A percentile compares a stretch with the other conserved stretches of the same genome.
phyloP scores from a whole-genome alignment of 148 eudicot species.

The Silene uniflora region DNA sequence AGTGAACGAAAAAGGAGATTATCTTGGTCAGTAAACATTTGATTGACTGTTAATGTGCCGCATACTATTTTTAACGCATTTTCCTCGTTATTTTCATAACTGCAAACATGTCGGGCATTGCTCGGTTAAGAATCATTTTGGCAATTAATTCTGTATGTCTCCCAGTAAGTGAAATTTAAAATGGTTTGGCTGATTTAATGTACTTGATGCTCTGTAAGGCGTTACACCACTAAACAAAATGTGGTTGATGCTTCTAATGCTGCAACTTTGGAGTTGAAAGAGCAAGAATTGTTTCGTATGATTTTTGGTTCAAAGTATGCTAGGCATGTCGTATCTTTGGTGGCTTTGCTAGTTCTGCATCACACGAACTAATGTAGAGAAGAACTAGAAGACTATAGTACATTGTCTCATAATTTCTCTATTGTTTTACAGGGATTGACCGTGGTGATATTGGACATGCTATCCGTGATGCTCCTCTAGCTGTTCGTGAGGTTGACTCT shows the following conservation, averaged over 20 bases:
- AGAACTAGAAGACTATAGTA: neutral
- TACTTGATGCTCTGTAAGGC: constrained; percentile 5
- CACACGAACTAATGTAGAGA: neutral
- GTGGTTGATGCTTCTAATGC: neutral
- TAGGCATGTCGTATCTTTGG: neutral
- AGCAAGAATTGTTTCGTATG: constrained; percentile 4
- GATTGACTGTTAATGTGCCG: too few species aligned
- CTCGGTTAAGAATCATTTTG: too few species aligned
- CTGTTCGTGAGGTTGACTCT: neutral
- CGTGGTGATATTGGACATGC: neutral
- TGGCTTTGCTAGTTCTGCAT: neutral
- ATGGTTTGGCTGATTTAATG: neutral
- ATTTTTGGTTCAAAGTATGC: neutral
- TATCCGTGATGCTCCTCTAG: neutral
- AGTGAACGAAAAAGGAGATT: neutral
- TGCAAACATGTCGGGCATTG: neutral
- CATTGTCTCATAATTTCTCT: constrained; percentile 3
- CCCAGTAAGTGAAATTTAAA: neutral
- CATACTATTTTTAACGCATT: too few species aligned
- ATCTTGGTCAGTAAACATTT: too few species aligned
- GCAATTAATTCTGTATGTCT: too few species aligned
- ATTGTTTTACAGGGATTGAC: neutral
- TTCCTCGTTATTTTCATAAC: too few species aligned
- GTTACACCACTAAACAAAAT: neutral
- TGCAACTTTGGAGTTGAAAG: neutral